A percentile compares a stretch with the other conserved stretches of the same genome.
Evolutionary conservation across 257 asterid species (phyloP).

Genomic region (Nicotiana tomentosiformis): DNA sequence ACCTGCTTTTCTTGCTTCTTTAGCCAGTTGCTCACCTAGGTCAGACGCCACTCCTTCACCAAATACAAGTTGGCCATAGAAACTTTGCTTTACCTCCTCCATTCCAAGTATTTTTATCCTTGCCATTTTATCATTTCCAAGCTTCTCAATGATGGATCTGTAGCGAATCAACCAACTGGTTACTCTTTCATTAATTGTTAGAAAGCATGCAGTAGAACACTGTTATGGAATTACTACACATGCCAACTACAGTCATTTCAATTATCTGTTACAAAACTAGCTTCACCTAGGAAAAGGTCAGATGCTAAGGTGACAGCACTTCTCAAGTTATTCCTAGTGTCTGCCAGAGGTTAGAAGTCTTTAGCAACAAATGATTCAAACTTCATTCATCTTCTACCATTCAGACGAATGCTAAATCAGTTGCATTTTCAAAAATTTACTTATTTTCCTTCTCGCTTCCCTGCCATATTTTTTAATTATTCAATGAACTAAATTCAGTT

Average conservation of each 20-base stretch:
- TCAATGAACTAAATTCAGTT: background rate
- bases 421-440: no score
- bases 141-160: conserved; percentile 70
- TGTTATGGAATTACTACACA: background rate
- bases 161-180: conserved; percentile 9
- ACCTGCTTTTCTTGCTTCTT: conserved; percentile 89
- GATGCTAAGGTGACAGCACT: background rate
- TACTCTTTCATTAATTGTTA: background rate
- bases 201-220: background rate
- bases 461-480: background rate
- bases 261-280: background rate
- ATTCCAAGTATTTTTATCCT: conserved; percentile 59
- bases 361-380: no score
- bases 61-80: conserved; percentile 74
- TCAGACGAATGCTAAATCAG: no score
- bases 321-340: background rate
- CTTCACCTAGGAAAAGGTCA: background rate
- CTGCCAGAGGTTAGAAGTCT: no score
- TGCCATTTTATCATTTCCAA: conserved; percentile 62
- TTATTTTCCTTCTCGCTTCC: background rate
- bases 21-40: conserved; percentile 77
- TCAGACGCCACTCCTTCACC: conserved; percentile 75
- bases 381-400: no score
- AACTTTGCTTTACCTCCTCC: conserved; percentile 67
- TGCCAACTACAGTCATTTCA: background rate